phyloP scores from a whole-genome alignment of 352 stramenopile species.

The Globisporangium nodosum region DNA sequence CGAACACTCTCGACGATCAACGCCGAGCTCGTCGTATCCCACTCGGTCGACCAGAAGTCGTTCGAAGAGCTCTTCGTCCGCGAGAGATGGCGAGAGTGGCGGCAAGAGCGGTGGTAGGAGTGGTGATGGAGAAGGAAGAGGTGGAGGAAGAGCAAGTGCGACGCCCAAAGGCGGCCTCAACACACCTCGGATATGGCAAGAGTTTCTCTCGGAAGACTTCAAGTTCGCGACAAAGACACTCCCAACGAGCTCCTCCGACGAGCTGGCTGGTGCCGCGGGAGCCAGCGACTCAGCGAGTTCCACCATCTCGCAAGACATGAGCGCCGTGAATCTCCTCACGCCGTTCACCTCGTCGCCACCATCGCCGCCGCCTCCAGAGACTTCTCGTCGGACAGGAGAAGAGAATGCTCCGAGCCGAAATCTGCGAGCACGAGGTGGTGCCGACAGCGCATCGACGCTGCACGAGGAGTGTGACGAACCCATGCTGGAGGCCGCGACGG shows the following conservation, averaged over 20 bases:
- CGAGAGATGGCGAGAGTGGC: background rate
- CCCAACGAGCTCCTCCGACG: background rate
- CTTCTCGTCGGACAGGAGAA: background rate
- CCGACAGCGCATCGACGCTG: background rate
- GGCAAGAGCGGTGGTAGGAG: slow-evolving; percentile 11
- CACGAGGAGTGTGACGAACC: background rate
- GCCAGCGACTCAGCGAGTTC: slow-evolving; percentile 3
- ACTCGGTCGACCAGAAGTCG: slow-evolving; percentile 11
- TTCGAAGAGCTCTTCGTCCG: slow-evolving; percentile 7
- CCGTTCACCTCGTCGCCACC: background rate
- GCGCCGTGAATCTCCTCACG: slow-evolving; percentile 4
- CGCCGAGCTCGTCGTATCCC: slow-evolving; percentile 7
- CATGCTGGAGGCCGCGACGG: background rate
- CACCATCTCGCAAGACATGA: slow-evolving; percentile 13
- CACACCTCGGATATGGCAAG: slow-evolving; percentile 60
- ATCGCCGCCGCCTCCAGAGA: background rate
- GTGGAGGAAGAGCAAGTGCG: slow-evolving; percentile 7
- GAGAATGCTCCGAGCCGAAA: background rate
- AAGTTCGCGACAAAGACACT: slow-evolving; percentile 40
- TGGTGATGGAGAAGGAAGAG: background rate
- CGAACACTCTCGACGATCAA: slow-evolving; percentile 4
- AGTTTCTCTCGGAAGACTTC: slow-evolving; percentile 70
- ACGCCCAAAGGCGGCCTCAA: slow-evolving; percentile 1
- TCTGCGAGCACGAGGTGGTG: background rate
- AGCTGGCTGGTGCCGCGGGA: background rate